Conservation (phyloP, 2,329 filamentous ascomycete species). For the Byssochlamys sp. region DNA sequence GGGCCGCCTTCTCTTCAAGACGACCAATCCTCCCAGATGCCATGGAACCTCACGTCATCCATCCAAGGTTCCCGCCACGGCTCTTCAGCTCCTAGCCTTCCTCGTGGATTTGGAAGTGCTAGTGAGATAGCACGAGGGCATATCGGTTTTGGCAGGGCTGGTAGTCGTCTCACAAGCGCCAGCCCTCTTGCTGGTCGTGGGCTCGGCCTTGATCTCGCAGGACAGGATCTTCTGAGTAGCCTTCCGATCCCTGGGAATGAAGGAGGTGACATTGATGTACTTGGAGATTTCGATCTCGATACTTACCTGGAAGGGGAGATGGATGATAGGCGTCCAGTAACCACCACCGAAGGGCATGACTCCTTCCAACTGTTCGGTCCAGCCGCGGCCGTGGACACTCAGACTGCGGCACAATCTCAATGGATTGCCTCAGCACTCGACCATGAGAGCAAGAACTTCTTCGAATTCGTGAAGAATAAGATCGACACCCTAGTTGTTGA, state of each 20-base stretch:
- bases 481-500: conserved; percentile 25
- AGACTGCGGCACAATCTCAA: conserved; percentile 38
- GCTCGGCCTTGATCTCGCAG: conserved; percentile 19
- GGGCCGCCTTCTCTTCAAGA: conserved; percentile 58
- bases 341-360: conserved; percentile 9
- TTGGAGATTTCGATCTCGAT: conserved; percentile 20
- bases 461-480: conserved; percentile 47
- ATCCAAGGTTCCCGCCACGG: conserved; percentile 44
- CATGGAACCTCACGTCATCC: conserved; percentile 56
- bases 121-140: conserved; percentile 19
- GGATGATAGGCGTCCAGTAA: conserved; percentile 14
- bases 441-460: conserved; percentile 53
- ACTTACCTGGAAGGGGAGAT: conserved; percentile 26
- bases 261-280: conserved; percentile 14
- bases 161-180: conserved; percentile 47
- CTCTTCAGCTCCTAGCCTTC: conserved; percentile 21
- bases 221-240: conserved; percentile 14
- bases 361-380: conserved; percentile 40
- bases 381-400: conserved; percentile 39
- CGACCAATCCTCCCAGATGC: conserved; percentile 55
- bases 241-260: conserved; percentile 13
- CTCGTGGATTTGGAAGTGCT: conserved; percentile 25
- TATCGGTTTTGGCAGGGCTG: conserved; percentile 27
- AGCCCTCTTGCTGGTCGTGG: conserved; percentile 53
- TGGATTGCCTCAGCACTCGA: conserved; percentile 47